These are phyloP conservation scores for Thalassia testudinum DNA, from an alignment of 116 monocot species.

Conservation along the genomic window DNA sequence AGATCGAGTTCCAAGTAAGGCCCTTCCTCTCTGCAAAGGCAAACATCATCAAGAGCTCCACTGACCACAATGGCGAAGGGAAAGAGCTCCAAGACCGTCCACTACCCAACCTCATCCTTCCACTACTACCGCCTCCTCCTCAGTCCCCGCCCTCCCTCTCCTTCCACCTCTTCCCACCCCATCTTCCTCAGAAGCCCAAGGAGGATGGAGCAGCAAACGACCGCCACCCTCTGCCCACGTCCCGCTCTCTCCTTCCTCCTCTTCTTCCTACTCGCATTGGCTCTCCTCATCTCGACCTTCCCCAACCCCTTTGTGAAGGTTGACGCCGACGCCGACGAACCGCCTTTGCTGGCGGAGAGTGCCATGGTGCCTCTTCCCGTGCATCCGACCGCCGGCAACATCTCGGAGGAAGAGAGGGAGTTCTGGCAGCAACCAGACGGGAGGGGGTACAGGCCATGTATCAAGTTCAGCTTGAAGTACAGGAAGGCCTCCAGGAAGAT, in stretches of 20 bases:
- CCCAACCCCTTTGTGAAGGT: background rate
- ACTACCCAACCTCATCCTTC: background rate
- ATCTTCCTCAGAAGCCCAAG: slow-evolving; percentile 1
- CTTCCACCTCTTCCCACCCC: slow-evolving; percentile 1
- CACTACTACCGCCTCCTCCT: background rate
- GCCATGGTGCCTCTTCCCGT: slow-evolving; percentile 6
- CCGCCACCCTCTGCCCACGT: background rate
- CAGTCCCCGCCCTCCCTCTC: slow-evolving; percentile 1
- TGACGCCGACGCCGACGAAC: background rate
- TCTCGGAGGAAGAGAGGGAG: slow-evolving; percentile 10
- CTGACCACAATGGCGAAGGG: no score
- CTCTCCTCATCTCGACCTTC: background rate
- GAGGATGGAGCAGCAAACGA: background rate
- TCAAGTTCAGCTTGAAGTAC: slow-evolving; percentile 43
- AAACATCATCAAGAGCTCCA: no score
- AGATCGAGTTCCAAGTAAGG: no score
- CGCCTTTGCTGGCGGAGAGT: background rate
- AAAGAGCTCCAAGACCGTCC: background rate
- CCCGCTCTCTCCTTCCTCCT: background rate
- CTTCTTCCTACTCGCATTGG: background rate
- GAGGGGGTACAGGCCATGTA: slow-evolving; percentile 41
- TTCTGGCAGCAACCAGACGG: slow-evolving; percentile 76
- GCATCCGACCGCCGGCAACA: background rate
- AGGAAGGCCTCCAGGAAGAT: slow-evolving; percentile 11
- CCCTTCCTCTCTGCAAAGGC: no score